Conservation (phyloP, 495 filamentous ascomycete species). For the Ramalina intermedia region DNA sequence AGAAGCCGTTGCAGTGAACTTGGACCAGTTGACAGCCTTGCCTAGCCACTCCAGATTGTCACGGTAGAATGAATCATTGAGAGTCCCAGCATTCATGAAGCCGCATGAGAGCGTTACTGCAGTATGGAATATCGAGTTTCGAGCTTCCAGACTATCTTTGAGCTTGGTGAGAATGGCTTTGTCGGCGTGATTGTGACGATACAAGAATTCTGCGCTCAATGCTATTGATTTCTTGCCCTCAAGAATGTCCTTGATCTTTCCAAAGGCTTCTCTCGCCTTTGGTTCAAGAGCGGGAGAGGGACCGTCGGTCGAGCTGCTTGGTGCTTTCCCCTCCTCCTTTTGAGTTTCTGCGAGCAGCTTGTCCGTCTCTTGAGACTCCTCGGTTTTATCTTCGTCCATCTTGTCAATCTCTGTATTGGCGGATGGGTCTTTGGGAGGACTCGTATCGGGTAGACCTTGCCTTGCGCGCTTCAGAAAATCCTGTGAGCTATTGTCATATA, state of each 20-base stretch:
- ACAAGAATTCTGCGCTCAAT: constrained; percentile 90
- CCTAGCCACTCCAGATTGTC: constrained; percentile 97
- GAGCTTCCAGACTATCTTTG: constrained; percentile 81
- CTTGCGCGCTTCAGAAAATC: constrained; percentile 89
- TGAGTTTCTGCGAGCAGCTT: constrained; percentile 33
- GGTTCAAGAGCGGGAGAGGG: constrained; percentile 30
- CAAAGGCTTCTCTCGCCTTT: constrained; percentile 47
- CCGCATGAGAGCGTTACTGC: constrained; percentile 94
- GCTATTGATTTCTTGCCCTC: constrained; percentile 84
- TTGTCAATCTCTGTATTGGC: constrained; percentile 19
- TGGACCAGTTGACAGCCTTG: constrained; percentile 99
- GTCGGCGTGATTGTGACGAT: constrained; percentile 80
- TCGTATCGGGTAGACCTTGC: constrained; percentile 48
- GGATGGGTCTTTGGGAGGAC: constrained; percentile 14
- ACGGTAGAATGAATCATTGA: constrained; percentile 91
- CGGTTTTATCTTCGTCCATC: constrained; percentile 32
- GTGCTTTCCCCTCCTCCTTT: constrained; percentile 13
- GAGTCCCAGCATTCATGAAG: constrained; percentile 99
- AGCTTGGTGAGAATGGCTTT: constrained; percentile 88
- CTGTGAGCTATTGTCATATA: constrained; percentile 96
- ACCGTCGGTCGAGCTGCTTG: constrained; percentile 20
- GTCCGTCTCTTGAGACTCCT: constrained; percentile 38
- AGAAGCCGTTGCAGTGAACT: constrained; percentile 95
- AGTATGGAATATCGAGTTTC: constrained; percentile 97
- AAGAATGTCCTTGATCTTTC: constrained; percentile 72